phyloP scores from a whole-genome alignment of 495 filamentous ascomycete genomes.

The Aspergillus bertholletiae region DNA sequence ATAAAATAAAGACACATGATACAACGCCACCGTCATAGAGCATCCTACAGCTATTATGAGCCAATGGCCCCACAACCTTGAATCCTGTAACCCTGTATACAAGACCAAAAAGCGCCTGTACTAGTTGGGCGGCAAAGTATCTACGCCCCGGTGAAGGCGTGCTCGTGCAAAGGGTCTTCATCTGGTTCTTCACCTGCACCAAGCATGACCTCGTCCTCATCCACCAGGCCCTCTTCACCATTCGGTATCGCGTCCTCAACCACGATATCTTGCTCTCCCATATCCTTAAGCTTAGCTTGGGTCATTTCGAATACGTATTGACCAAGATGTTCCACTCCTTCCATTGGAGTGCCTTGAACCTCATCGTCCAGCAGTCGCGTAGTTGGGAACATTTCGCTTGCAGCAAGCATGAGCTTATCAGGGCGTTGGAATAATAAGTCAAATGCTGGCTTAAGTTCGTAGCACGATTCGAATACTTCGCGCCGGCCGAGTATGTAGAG shows the following conservation, averaged over 20 bases:
- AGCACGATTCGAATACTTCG: slow-evolving; percentile 83
- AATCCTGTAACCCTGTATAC: neutral
- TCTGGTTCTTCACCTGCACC: slow-evolving; percentile 33
- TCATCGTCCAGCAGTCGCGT: slow-evolving; percentile 54
- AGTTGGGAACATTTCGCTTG: slow-evolving; percentile 82
- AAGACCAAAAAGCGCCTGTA: too few species aligned
- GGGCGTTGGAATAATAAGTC: slow-evolving; percentile 65
- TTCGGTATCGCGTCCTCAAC: slow-evolving; percentile 31
- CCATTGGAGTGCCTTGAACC: slow-evolving; percentile 68
- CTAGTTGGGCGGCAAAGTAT: too few species aligned
- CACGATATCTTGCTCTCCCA: slow-evolving; percentile 42
- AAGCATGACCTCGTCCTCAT: slow-evolving; percentile 41
- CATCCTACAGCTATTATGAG: neutral
- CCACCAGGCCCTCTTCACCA: slow-evolving; percentile 46
- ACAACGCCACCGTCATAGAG: neutral
- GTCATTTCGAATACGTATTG: slow-evolving; percentile 99
- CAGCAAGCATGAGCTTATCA: slow-evolving; percentile 74
- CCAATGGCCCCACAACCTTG: neutral
- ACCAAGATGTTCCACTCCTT: slow-evolving; percentile 88
- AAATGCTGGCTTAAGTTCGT: slow-evolving; percentile 84
- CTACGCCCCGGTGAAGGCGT: slow-evolving; percentile 11
- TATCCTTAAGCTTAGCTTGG: slow-evolving; percentile 67
- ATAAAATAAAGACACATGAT: neutral
- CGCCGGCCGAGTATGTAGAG: slow-evolving; percentile 91
- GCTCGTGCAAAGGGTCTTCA: slow-evolving; percentile 37